Base-by-base conservation (phyloP, 179 eudicot species). In the Corrigiola litoralis region DNA sequence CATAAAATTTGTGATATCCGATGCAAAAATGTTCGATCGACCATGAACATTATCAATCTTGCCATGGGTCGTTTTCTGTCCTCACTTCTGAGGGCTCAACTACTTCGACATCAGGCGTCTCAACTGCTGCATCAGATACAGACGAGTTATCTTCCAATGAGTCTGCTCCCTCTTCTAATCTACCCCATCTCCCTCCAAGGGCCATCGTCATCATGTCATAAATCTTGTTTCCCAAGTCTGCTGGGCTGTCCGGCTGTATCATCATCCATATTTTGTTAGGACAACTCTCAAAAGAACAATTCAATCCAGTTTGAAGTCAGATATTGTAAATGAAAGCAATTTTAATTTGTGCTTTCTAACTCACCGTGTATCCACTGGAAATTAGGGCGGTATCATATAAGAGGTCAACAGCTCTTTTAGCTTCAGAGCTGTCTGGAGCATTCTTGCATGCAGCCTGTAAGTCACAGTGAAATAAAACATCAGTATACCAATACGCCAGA, bases 141-240 rank as follows among this genome's bases (percentile, higher is more conserved):
- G 84, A 34, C 14, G 81, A 1, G 9, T 25, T 69, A 16, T 72
- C 84, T 66, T 73, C 83, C 0, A 49, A 28, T 2, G 67, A 12
- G 32, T 69, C 83, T 9, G 51, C 64, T 1, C 46, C 79, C 5
- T 76, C 87, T 23, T 94, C 99, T 14, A 72, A 48, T 65, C 99
- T 69, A 12, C 99, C 99, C 99, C 99, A 94, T 66, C 90, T 83
- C 24, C 99, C 99, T 49, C 97, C 97, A 1, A 94, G 86, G 37
- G 97, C 99, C 87, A 94, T 86, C 6, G 95, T 81, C 99, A 90
- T 94, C 99, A 90, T 94, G 68, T 90, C 99, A 1, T 94, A 94
- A 51, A 94, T 94, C 84, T 94, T 94, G 82, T 74, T 80, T 12
- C 99, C 97, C 70, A 94, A 66, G 68, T 94, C 95, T 9, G 96